Evolutionary conservation across 1,139 yeast genomes (phyloP).

Genomic region (Kodamaea alishanica): DNA sequence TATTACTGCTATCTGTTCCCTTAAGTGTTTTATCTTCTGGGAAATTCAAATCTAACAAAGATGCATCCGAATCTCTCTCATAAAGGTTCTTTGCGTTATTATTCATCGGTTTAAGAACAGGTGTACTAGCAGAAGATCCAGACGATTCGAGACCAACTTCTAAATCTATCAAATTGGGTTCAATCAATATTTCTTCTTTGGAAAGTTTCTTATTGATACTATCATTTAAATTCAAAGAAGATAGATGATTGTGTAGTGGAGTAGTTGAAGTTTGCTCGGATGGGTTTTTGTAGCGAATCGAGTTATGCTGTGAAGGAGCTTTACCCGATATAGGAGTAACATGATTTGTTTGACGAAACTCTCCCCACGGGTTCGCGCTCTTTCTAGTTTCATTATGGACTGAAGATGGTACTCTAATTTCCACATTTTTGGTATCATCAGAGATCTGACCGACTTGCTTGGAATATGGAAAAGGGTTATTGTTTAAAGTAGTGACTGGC

Average conservation of each 20-base stretch:
- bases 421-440: no score
- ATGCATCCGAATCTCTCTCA: slow-evolving; percentile 19
- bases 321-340: neutral
- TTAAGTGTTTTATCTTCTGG: slow-evolving; percentile 16
- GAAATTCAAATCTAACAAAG: slow-evolving; percentile 33
- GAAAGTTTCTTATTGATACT: neutral
- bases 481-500: no score
- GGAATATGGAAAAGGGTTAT: no score
- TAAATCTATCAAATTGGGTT: slow-evolving; percentile 34
- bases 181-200: slow-evolving; percentile 3
- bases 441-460: no score
- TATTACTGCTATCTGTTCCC: slow-evolving; percentile 5
- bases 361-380: slow-evolving; percentile 23
- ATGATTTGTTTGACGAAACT: slow-evolving; percentile 10
- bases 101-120: slow-evolving; percentile 17
- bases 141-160: slow-evolving; percentile 38
- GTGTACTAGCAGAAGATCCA: slow-evolving; percentile 24
- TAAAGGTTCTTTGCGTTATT: slow-evolving; percentile 10
- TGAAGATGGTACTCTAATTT: neutral
- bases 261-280: slow-evolving; percentile 1
- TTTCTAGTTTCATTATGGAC: slow-evolving; percentile 7
- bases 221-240: slow-evolving; percentile 7
- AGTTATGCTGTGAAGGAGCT: no score
- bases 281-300: neutral
- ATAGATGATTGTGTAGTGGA: slow-evolving; percentile 5